A percentile compares a stretch with the other conserved stretches of the same genome.
These are phyloP conservation scores for Rhododendron henanense DNA, from an alignment of 148 eudicot genomes.

Conservation along the genomic window DNA sequence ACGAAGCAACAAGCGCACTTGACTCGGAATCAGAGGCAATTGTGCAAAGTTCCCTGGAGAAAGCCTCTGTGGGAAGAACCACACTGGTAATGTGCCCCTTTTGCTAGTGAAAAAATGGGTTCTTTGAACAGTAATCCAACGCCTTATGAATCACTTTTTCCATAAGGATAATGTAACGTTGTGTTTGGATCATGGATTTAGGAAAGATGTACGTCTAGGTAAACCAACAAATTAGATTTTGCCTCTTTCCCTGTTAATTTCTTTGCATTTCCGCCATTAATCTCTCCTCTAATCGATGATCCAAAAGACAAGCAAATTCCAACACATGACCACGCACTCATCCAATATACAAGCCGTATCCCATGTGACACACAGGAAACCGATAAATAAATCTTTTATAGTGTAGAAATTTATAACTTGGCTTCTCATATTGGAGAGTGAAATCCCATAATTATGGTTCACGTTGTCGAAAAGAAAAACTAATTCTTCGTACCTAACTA, in stretches of 20 bases:
- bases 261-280: background rate
- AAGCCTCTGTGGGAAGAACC: background rate
- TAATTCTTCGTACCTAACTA: background rate
- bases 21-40: constrained; percentile 34
- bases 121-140: background rate
- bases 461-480: background rate
- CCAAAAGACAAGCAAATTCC: background rate
- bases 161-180: background rate
- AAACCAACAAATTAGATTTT: background rate
- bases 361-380: background rate
- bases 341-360: background rate
- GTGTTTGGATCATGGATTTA: background rate
- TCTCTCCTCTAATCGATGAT: background rate
- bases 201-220: background rate
- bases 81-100: background rate
- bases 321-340: background rate
- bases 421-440: background rate
- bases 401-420: background rate
- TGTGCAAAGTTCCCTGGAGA: background rate
- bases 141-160: background rate
- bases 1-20: constrained; percentile 96
- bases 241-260: background rate
- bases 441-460: background rate
- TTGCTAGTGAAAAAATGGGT: background rate
- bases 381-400: background rate